Conservation (phyloP, 2,329 filamentous ascomycete genomes). For the Fusarium miscanthi region DNA sequence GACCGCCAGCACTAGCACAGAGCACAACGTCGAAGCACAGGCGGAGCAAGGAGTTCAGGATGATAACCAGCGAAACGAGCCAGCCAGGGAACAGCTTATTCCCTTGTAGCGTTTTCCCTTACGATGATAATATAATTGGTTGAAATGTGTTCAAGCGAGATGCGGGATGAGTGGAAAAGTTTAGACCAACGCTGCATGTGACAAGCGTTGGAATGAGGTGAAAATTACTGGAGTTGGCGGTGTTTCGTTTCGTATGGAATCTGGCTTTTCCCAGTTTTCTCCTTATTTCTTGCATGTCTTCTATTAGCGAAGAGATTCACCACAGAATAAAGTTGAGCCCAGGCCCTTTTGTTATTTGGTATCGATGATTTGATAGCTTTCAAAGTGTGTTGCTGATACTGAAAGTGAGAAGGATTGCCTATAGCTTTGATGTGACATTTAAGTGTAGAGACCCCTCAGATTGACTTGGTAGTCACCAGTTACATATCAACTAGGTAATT, state of each 20-base stretch:
- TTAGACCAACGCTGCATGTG: slow-evolving; percentile 18
- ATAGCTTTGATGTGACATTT: not conserved
- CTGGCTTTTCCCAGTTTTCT: slow-evolving; percentile 5
- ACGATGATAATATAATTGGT: not conserved
- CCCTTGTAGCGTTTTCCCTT: slow-evolving; percentile 23
- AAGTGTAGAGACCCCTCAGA: too few relatives aligned
- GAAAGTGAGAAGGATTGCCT: not conserved
- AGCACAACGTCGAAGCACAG: slow-evolving; percentile 5
- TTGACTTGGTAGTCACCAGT: not conserved
- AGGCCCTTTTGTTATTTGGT: slow-evolving; percentile 35
- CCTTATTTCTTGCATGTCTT: slow-evolving; percentile 12
- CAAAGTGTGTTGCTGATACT: not conserved
- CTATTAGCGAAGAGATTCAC: slow-evolving; percentile 31
- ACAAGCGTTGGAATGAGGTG: slow-evolving; percentile 28
- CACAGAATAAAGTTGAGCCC: slow-evolving; percentile 37
- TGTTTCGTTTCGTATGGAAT: slow-evolving; percentile 24
- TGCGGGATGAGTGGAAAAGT: slow-evolving; percentile 35
- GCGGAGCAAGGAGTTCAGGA: slow-evolving; percentile 16
- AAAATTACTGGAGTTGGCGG: slow-evolving; percentile 39
- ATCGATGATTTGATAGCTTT: slow-evolving; percentile 1
- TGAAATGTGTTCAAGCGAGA: slow-evolving; percentile 28
- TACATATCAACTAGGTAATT: not conserved
- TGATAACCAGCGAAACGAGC: slow-evolving; percentile 27
- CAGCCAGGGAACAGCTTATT: slow-evolving; percentile 38
- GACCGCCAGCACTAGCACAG: slow-evolving; percentile 25